Evolutionary conservation across 2,329 filamentous ascomycete species (phyloP), one percentile per base, ranked within the genome.

Genomic region (Exophiala alcalophila): DNA sequence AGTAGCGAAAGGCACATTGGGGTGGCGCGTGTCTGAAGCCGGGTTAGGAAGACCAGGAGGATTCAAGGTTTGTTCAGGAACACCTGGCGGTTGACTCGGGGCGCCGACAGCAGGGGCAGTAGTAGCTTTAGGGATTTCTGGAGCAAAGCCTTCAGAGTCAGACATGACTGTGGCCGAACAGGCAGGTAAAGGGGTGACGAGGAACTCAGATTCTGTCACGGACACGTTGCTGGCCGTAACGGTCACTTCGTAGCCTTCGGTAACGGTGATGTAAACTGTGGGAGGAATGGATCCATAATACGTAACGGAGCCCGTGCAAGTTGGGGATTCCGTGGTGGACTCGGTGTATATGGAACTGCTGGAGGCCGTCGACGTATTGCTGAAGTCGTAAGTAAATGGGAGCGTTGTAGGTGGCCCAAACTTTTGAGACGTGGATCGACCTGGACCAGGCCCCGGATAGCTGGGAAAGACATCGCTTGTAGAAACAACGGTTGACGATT

Each of bases 251-350:
- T 40, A 54, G 5, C 35, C 43, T 44, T 53, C 49, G 6, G 46
- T 50, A 15, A 54, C 44, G 11, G 52, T 54, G n/a, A 53, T 14
- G 19, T 53, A 54, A 23, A 54, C 49, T 4, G 52, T 54, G 18
- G 52, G 52, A 46, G 50, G 50, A 14, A 52, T 44, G 4, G 49
- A 41, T 7, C 49, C 47, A 26, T 33, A 43, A 37, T 54, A 54
- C 6, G 52, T 54, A 19, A 52, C 36, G 9, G 40, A 50, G 19
- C 50, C 50, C 15, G 42, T 40, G 31, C 48, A 53, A 40, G 48
- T 34, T 21, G 48, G 24, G 12, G 35, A 27, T 3, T 42, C 26
- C 8, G 36, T 41, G 18, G 44, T 29, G 27, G 16, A 15, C 19
- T 44, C 42, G 23, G 27, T 15, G 32, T 28, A 23, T 18, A 23